Base-by-base conservation (phyloP, 2,329 filamentous ascomycete genomes). In the Bertia moriformis region DNA sequence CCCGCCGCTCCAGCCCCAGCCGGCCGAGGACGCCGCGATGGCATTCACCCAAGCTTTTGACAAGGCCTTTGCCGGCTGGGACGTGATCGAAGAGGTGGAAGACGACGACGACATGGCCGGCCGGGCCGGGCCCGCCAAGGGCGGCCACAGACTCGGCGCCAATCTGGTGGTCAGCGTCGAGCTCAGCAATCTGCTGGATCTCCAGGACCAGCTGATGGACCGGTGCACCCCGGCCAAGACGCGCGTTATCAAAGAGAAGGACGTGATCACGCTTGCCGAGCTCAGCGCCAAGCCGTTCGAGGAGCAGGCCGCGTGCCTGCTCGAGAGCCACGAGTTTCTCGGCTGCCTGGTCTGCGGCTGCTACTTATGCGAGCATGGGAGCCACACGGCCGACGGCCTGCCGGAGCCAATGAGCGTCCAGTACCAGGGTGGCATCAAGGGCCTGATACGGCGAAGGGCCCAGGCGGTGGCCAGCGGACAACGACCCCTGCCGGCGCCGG, bases 281-380 rank as follows among this genome's bases (percentile, higher is more conserved):
- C 51, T 57, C 13, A 53, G 54, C 18, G 55, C 61, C 19, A 54
- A 60, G 20, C 58, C 61, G 4, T 44, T 60, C 13, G 38, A 56
- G 33, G 49, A 51, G n/a, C 48, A 46, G 40, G 60, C 65, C 12
- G 67, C 71, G 46, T 59, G 59, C 17, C 61, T 63, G 24, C 49
- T 76, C 18, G 66, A 67, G 38, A 74, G 68, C 1, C 73, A 74
- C 47, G 63, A 64, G 20, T 60, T 70, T 7, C 59, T 76, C 14
- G 68, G 67, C 12, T 77, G 72, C 46, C 53, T 73, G n/a, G 66
- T 74, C 39, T 77, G 72, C 52, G 70, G 65, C 47, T 69, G 69
- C 38, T 67, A 75, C 49, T 73, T 71, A 12, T 77, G 72, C 42
- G 72, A 76, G 47, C 72, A 77, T 44, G 72, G 71, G 71, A 74